phyloP scores from a whole-genome alignment of 768 basidiomycete species.

The Psilocybe cubensis region DNA sequence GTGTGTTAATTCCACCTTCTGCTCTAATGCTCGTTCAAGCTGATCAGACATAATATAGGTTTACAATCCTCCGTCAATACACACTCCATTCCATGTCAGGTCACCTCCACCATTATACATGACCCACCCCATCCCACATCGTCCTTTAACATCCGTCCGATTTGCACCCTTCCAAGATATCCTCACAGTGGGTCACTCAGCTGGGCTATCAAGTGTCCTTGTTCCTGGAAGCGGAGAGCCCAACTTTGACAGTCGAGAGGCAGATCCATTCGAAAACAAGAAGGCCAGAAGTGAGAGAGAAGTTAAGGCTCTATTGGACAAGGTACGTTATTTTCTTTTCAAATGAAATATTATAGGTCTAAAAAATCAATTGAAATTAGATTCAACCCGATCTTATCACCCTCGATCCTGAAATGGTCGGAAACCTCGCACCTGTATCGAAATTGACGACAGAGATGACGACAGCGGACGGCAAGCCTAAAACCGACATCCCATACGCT shows the following conservation, averaged over 20 bases:
- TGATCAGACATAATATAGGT: slow-evolving; percentile 48
- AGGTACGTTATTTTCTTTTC: slow-evolving; percentile 47
- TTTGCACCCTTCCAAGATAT: slow-evolving; percentile 92
- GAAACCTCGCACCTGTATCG: slow-evolving; percentile 63
- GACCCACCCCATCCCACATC: slow-evolving; percentile 82
- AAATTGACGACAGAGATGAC: slow-evolving; percentile 55
- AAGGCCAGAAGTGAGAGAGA: slow-evolving; percentile 86
- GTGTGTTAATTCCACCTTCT: slow-evolving; percentile 45
- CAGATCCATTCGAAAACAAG: slow-evolving; percentile 92
- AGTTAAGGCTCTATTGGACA: slow-evolving; percentile 88
- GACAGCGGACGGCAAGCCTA: slow-evolving; percentile 35
- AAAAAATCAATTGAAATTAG: slow-evolving; percentile 36
- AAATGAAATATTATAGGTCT: background rate
- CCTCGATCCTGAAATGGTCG: slow-evolving; percentile 77
- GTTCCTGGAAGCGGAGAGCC: slow-evolving; percentile 94
- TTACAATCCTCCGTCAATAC: slow-evolving; percentile 71
- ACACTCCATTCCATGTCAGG: slow-evolving; percentile 51
- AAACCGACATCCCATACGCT: slow-evolving; percentile 60
- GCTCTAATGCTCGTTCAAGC: background rate
- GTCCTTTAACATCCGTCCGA: slow-evolving; percentile 74
- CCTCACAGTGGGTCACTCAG: slow-evolving; percentile 76
- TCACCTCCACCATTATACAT: slow-evolving; percentile 82
- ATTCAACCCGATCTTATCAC: slow-evolving; percentile 93
- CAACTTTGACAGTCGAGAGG: slow-evolving; percentile 92
- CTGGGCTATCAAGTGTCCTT: slow-evolving; percentile 82